Base-by-base conservation (phyloP, 2,329 filamentous ascomycete species). In the Colletotrichum paranaense region DNA sequence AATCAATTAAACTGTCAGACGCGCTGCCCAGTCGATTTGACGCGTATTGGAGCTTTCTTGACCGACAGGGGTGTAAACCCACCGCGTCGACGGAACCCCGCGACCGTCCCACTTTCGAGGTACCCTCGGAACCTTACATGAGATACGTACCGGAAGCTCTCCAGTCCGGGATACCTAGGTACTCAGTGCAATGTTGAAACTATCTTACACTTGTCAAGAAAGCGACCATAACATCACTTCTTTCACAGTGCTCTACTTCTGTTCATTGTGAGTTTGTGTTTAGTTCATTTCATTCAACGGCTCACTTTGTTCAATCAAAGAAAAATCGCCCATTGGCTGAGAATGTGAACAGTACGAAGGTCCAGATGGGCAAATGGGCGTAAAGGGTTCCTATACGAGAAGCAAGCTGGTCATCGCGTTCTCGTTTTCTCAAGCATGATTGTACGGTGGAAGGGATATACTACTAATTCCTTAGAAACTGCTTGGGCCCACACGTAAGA, bases 1-100 rank as follows among this genome's bases (percentile, higher is more conserved):
- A 66, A 53, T 71, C 71, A 71, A 73, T 73, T 73, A 73, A 73
- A 70, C 28, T 62, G n/a, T 24, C 16, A 53, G 67, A 73, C 71
- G 67, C 71, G 70, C 42, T 49, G 30, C 38, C 42, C 69, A 22
- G 65, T 52, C 67, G 28, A 65, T 22, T 38, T 42, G 56, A 71
- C 71, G 71, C 71, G 71, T 73, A n/a, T 42, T 59, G 42, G 53
- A 70, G 60, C 60, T 73, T 62, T n/a, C 62, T 65, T 35, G 6
- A 26, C 62, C 14, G 60, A 60, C 60, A 66, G 67, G 71, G 71
- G 38, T 65, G 22, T 46, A 19, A 26, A 46, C 38, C 22, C 52
- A 58, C 24, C 65, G 52, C 65, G 66, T 62, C 28, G 24, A 62
- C 22, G 6, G 24, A 52, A 53, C 69, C 69, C 69, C 70, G 32